Evolutionary conservation across 1,284 basidiomycete species (phyloP).

Genomic region (Volvariella volvacea): DNA sequence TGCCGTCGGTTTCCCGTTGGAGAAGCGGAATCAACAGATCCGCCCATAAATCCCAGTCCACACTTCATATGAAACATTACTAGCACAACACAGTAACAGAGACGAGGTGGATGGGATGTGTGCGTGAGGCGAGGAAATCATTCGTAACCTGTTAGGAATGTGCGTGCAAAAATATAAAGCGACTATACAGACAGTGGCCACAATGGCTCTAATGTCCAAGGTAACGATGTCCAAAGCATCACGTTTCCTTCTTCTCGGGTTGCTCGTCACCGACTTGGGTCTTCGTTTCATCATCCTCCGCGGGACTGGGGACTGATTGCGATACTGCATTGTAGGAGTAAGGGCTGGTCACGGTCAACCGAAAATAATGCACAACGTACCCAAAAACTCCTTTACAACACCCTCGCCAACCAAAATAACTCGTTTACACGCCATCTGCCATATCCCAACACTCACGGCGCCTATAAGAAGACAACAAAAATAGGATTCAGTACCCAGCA

Average conservation of each 20-base stretch:
- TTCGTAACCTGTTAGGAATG: no score
- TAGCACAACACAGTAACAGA: no score
- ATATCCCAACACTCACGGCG: constrained; percentile 82
- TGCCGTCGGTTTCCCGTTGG: neutral
- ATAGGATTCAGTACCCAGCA: neutral
- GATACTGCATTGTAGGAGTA: neutral
- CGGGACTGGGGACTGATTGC: neutral
- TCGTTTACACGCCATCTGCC: constrained; percentile 85
- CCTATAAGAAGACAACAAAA: constrained; percentile 39
- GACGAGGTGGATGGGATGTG: no score
- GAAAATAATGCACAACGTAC: constrained; percentile 17
- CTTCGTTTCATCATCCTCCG: neutral
- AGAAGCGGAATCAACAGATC: neutral
- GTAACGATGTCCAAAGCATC: neutral
- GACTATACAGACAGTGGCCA: neutral
- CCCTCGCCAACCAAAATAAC: constrained; percentile 68
- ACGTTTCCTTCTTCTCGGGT: constrained; percentile 2
- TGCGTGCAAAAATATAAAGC: no score
- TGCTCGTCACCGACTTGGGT: neutral
- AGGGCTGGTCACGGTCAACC: no score
- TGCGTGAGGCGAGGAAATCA: neutral
- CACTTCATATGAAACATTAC: no score
- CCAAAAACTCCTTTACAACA: constrained; percentile 51
- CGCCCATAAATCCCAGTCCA: no score
- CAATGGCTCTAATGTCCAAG: neutral